Percentiles rank a stretch among this genome's conserved stretches.
phyloP scores from a whole-genome alignment of 805 yeast species.

The Ogataea angusta region DNA sequence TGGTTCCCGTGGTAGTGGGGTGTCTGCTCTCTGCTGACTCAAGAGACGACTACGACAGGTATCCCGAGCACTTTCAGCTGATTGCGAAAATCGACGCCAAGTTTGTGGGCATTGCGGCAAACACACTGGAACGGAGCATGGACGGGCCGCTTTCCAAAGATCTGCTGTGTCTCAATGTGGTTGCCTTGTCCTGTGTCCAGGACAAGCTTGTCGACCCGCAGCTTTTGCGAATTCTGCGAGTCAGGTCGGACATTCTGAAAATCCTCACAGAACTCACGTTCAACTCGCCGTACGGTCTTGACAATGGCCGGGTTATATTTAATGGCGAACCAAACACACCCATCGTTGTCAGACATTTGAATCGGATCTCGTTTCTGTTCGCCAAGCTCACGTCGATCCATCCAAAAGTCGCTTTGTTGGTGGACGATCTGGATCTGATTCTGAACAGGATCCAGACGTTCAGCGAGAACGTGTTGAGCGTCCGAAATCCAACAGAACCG shows the following conservation, averaged over 20 bases:
- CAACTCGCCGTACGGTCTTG: constrained; percentile 24
- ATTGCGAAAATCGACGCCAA: constrained; percentile 22
- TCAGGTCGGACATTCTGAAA: constrained; percentile 18
- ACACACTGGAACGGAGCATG: constrained; percentile 8
- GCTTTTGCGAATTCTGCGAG: constrained; percentile 8
- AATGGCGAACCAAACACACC: constrained; percentile 31
- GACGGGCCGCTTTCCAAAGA: constrained; percentile 11
- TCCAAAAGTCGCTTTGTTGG: constrained; percentile 10
- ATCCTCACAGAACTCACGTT: constrained; percentile 17
- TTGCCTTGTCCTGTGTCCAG: constrained; percentile 18
- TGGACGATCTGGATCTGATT: constrained; percentile 22
- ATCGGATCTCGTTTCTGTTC: constrained; percentile 43
- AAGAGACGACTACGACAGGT: constrained; percentile 23
- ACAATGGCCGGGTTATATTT: constrained; percentile 13
- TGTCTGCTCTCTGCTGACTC: constrained; percentile 35
- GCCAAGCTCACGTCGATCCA: constrained; percentile 18
- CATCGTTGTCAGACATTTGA: constrained; percentile 42
- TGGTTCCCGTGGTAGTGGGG: constrained; percentile 47
- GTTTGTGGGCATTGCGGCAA: constrained; percentile 13
- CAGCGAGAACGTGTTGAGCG: constrained; percentile 24
- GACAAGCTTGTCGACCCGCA: constrained; percentile 10
- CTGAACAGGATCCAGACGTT: constrained; percentile 31
- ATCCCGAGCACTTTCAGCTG: constrained; percentile 25
- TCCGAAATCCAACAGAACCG: constrained; percentile 13
- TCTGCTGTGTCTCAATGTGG: constrained; percentile 12